Conservation (phyloP, 2,329 filamentous ascomycete species). For the Escovopsis sp. region DNA sequence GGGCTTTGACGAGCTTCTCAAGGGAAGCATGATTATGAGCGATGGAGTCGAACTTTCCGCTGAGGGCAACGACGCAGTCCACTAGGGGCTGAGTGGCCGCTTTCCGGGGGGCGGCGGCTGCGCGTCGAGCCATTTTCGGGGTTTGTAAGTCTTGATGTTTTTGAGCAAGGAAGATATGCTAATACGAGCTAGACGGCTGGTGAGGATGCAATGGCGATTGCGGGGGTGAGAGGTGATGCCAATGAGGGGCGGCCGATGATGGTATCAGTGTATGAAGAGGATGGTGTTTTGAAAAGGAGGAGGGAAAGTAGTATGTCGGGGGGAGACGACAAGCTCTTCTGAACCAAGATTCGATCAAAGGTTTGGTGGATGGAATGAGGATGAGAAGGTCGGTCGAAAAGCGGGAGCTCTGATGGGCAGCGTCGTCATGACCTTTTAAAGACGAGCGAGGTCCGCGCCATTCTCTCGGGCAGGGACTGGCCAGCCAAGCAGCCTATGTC, state of each 20-base stretch:
- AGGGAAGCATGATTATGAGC: slow-evolving; percentile 37
- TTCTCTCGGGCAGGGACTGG: too few relatives aligned
- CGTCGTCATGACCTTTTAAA: not conserved
- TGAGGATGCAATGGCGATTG: not conserved
- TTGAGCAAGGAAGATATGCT: not conserved
- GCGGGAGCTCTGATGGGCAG: not conserved
- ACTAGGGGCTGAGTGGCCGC: slow-evolving; percentile 23
- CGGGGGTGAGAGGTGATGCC: not conserved
- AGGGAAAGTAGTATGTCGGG: not conserved
- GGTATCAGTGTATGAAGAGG: not conserved
- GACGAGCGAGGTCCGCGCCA: not conserved
- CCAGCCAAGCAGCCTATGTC: too few relatives aligned
- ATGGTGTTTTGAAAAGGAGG: not conserved
- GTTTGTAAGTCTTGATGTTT: not conserved
- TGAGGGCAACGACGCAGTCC: slow-evolving; percentile 38
- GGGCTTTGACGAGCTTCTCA: slow-evolving; percentile 27
- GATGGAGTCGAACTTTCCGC: slow-evolving; percentile 41
- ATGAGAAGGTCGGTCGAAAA: not conserved
- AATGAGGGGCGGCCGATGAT: not conserved
- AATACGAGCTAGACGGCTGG: too few relatives aligned
- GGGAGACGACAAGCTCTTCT: not conserved
- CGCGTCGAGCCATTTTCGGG: slow-evolving; percentile 3
- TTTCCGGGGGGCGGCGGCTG: slow-evolving; percentile 4
- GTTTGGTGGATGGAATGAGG: not conserved
- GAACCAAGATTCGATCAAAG: too few relatives aligned